Evolutionary conservation across 352 stramenopile species (phyloP).

Genomic region (Phytophthora ramorum): DNA sequence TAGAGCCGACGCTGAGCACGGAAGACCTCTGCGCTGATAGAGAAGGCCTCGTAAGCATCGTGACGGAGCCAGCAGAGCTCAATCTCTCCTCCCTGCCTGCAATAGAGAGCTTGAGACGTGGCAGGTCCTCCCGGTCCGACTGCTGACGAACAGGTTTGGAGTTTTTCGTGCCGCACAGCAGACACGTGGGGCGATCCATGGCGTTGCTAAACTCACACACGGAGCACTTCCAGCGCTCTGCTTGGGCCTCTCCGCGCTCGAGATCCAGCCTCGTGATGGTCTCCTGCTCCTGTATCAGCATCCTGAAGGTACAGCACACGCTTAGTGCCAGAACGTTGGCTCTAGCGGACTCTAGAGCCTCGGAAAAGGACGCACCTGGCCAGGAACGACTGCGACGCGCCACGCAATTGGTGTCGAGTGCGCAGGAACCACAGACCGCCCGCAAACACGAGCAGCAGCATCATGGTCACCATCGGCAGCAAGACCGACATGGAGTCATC

Average conservation of each 20-base stretch:
- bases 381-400: conserved; percentile 53
- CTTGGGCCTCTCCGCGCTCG: conserved; percentile 61
- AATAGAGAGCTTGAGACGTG: conserved; percentile 38
- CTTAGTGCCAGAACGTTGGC: neutral
- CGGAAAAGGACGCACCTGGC: conserved; percentile 37
- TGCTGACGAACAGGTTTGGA: conserved; percentile 17
- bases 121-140: conserved; percentile 32
- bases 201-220: conserved; percentile 86
- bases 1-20: conserved; percentile 21
- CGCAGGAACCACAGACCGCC: conserved; percentile 74
- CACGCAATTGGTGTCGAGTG: conserved; percentile 44
- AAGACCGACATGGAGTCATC: conserved; percentile 69
- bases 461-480: conserved; percentile 70
- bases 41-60: conserved; percentile 35
- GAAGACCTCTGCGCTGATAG: conserved; percentile 27
- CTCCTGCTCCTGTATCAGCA: conserved; percentile 63
- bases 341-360: neutral
- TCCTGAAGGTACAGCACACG: conserved; percentile 31
- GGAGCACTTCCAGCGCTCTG: conserved; percentile 79
- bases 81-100: conserved; percentile 33
- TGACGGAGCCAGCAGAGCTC: conserved; percentile 37
- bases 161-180: conserved; percentile 81
- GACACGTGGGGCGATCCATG: conserved; percentile 62
- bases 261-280: conserved; percentile 76
- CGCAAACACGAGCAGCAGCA: conserved; percentile 72